Conservation (phyloP, 805 yeast species). For the Grigorovia transvaalensis region DNA sequence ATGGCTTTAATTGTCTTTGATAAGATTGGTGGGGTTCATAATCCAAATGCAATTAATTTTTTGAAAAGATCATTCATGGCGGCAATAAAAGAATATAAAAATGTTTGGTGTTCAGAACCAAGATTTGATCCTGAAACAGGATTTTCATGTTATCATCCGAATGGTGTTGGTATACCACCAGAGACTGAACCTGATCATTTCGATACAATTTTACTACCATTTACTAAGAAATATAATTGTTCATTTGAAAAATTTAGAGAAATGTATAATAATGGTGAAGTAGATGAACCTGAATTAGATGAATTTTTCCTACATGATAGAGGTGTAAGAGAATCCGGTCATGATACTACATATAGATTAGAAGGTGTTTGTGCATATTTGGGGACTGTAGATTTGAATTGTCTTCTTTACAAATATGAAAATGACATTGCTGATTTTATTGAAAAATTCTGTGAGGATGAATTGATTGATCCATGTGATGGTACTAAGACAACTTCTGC, state of each 20-base stretch:
- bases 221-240: constrained; percentile 49
- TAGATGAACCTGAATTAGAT: constrained; percentile 74
- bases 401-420: constrained; percentile 83
- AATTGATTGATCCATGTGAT: constrained; percentile 32
- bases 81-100: constrained; percentile 76
- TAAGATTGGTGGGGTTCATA: constrained; percentile 40
- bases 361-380: constrained; percentile 84
- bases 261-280: constrained; percentile 54
- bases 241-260: constrained; percentile 53
- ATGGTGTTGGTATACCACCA: constrained; percentile 89
- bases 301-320: constrained; percentile 84
- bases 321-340: constrained; percentile 94
- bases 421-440: constrained; percentile 64
- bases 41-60: constrained; percentile 46
- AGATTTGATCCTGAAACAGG: constrained; percentile 67
- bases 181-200: constrained; percentile 92
- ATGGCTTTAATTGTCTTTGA: constrained; percentile 67
- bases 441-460: constrained; percentile 43
- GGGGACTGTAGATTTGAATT: constrained; percentile 84
- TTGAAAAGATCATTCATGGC: constrained; percentile 56
- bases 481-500: constrained; percentile 35
- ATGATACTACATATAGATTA: constrained; percentile 83
- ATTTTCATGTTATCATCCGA: constrained; percentile 81
- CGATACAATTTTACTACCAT: constrained; percentile 56
- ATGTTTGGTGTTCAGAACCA: constrained; percentile 71